phyloP scores from a whole-genome alignment of 345 rosid species.

The Angophora floribunda region DNA sequence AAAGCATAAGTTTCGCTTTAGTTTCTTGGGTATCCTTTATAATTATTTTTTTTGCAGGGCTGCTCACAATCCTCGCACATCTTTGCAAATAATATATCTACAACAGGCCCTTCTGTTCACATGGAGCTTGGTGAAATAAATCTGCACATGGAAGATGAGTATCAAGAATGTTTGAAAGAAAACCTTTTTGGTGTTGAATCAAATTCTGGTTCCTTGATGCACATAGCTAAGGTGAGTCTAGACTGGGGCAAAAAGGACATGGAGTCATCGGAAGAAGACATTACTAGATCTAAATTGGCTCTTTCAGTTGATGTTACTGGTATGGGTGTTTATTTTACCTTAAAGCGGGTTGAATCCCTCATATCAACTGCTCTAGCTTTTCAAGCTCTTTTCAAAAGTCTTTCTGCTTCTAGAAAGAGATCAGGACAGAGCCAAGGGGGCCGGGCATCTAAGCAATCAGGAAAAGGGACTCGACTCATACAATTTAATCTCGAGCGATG shows the following conservation, averaged over 20 bases:
- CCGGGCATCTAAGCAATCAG: conserved; percentile 49
- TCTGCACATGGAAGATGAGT: conserved; percentile 89
- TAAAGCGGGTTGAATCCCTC: conserved; percentile 74
- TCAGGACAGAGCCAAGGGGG: conserved; percentile 31
- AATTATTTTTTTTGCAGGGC: conserved; percentile 34
- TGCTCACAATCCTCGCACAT: conserved; percentile 95
- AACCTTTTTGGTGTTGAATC: conserved; percentile 81
- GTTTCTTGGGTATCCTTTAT: neutral
- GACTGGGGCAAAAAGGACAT: conserved; percentile 87
- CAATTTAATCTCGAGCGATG: conserved; percentile 81
- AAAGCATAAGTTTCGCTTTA: neutral
- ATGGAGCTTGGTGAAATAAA: conserved; percentile 95
- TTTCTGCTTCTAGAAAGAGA: conserved; percentile 49
- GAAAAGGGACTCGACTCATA: conserved; percentile 73
- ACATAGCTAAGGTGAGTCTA: conserved; percentile 79
- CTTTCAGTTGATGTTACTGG: conserved; percentile 85
- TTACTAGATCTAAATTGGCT: conserved; percentile 51
- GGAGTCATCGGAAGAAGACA: conserved; percentile 54
- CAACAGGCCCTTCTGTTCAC: conserved; percentile 62
- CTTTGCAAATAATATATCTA: conserved; percentile 87
- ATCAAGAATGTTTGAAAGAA: conserved; percentile 83
- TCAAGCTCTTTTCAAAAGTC: conserved; percentile 51
- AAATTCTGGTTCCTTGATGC: conserved; percentile 83
- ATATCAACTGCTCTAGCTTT: conserved; percentile 60
- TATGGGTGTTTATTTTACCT: conserved; percentile 62